A percentile compares a stretch with the other conserved stretches of the same genome.
Conservation (phyloP, 352 stramenopile genomes). For the Lagenidium giganteum region DNA sequence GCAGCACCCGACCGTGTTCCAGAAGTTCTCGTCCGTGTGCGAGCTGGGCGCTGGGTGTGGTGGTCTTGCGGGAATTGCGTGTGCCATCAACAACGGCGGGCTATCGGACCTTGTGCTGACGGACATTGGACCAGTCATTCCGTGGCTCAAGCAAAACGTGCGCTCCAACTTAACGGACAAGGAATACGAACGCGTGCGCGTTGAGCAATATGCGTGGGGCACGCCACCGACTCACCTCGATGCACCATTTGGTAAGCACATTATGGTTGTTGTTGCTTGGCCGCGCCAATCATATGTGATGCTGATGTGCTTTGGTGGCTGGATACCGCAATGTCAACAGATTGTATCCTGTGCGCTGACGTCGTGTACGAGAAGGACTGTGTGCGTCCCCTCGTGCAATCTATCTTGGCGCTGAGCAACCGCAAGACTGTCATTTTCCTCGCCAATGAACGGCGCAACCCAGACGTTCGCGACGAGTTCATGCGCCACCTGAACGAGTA, state of each 20-base stretch:
- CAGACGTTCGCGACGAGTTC: conserved; percentile 61
- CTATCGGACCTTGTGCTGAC: conserved; percentile 66
- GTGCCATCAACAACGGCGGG: conserved; percentile 55
- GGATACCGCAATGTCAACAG: too few species aligned
- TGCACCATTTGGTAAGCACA: conserved; percentile 37
- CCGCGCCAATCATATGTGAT: too few species aligned
- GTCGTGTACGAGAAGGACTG: conserved; percentile 79
- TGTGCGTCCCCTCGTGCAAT: conserved; percentile 74
- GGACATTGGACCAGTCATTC: conserved; percentile 70
- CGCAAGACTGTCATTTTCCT: conserved; percentile 76
- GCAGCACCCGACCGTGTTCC: conserved; percentile 43
- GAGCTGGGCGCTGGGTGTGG: conserved; percentile 74
- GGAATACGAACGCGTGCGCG: conserved; percentile 51
- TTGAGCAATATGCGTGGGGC: conserved; percentile 62
- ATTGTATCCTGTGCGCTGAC: conserved; percentile 78
- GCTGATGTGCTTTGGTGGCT: background rate
- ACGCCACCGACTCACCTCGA: conserved; percentile 45
- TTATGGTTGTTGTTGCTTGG: background rate
- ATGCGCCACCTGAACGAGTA: conserved; percentile 57
- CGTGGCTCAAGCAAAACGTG: conserved; percentile 74
- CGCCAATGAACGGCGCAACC: conserved; percentile 67
- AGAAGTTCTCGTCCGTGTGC: conserved; percentile 53
- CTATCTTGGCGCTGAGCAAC: conserved; percentile 66
- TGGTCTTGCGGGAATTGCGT: conserved; percentile 65
- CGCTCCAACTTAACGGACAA: conserved; percentile 49